phyloP scores from a whole-genome alignment of 176 grass and related monocot species.

The Avena sativa region DNA sequence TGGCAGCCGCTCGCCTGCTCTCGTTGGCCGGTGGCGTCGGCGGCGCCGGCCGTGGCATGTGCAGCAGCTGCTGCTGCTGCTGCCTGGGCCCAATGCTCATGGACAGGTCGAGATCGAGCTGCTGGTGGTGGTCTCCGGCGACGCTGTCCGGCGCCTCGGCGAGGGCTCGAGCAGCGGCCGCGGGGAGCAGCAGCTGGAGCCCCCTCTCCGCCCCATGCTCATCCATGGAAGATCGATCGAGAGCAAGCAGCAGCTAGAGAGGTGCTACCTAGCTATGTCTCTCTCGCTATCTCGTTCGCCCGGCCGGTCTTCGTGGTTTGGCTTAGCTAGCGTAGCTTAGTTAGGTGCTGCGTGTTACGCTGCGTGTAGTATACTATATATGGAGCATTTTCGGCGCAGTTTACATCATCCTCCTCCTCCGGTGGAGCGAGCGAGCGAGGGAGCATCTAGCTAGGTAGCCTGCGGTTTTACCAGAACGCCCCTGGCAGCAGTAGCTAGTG shows the following conservation, averaged over 20 bases:
- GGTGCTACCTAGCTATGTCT: neutral
- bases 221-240: constrained; percentile 61
- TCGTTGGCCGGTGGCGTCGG: constrained; percentile 32
- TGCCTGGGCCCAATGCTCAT: constrained; percentile 65
- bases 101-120: constrained; percentile 78
- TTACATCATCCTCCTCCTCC: constrained; percentile 5
- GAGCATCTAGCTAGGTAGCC: neutral
- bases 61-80: constrained; percentile 36
- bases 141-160: neutral
- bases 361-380: constrained; percentile 33
- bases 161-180: constrained; percentile 6
- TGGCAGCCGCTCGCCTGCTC: neutral
- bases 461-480: constrained; percentile 36
- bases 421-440: too few relatives aligned
- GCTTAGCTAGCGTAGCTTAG: constrained; percentile 6
- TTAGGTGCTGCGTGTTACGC: constrained; percentile 22
- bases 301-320: neutral
- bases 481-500: neutral
- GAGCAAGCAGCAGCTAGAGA: neutral
- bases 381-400: constrained; percentile 7
- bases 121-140: constrained; percentile 33
- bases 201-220: constrained; percentile 54
- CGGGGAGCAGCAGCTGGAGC: constrained; percentile 65
- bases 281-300: neutral
- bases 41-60: neutral